Evolutionary conservation across 495 filamentous ascomycete genomes (phyloP), one percentile per base, ranked within the genome.

Genomic region (Lasiosphaeria ovina): DNA sequence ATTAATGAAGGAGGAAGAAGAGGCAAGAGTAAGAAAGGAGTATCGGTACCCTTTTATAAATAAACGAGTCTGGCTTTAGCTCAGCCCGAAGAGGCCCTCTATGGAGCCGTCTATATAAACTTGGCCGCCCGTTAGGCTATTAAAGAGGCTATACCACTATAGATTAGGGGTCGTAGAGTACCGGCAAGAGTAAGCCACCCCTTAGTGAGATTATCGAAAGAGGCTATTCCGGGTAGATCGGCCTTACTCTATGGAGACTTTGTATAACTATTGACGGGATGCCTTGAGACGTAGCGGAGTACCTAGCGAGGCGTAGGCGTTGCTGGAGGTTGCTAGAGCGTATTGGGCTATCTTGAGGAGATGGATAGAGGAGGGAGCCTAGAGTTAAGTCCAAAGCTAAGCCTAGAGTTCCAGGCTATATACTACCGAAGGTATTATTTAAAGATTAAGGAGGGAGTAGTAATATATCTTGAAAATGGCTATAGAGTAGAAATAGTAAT

Each of bases 41-140:
- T n/a, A 40, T 45, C n/a, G 5, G 42, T 45, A n/a, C 42, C 42
- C 42, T n/a, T 45, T 45, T 45, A 45, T 45, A 45, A n/a, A 45
- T 45, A 45, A 45, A 6, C 16, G 3, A 45, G 4, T 45, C 42
- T 45, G 42, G 6, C 42, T 6, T 45, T 45, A 14, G 42, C 42
- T 45, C 11, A 45, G 42, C 42, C 42, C 42, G 16, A 45, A 45
- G 4, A 45, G 42, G 16, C 42, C 42, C 16, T 10, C 42, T 14
- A 45, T 45, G 4, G 16, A n/a, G 42, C 42, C 42, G 42, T 14
- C 42, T 3, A n/a, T n/a, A 45, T 45, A 14, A 45, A 45, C 42
- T 45, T 45, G 42, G 42, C 42, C 42, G 42, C 42, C 42, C 42
- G 42, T 6, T 14, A n/a, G 42, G 12, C 6, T 45, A 12, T 14